These are phyloP conservation scores for Filosporella fistucella DNA, from an alignment of 495 filamentous ascomycete genomes.

Conservation along the genomic window DNA sequence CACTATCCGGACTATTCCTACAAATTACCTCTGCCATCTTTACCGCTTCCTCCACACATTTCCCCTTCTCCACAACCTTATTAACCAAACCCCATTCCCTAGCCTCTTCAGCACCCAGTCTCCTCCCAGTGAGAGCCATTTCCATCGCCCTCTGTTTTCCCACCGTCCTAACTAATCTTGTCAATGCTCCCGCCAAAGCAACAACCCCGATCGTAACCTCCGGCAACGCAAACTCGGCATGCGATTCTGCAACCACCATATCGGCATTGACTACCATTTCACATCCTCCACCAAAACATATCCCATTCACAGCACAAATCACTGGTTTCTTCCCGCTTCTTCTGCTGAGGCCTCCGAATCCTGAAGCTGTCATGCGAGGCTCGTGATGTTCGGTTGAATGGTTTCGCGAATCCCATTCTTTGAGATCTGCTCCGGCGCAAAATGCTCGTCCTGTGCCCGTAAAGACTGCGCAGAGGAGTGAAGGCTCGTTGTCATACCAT, in stretches of 20 bases:
- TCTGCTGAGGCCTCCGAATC: constrained; percentile 51
- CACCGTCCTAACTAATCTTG: constrained; percentile 57
- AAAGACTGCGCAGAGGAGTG: constrained; percentile 49
- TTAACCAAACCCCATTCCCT: constrained; percentile 69
- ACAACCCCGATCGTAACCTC: constrained; percentile 69
- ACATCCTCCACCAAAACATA: constrained; percentile 69
- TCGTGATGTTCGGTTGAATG: neutral
- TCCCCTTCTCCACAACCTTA: constrained; percentile 44
- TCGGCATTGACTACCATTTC: constrained; percentile 72
- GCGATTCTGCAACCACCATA: constrained; percentile 53
- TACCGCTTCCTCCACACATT: constrained; percentile 40
- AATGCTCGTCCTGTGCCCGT: constrained; percentile 52
- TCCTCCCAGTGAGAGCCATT: constrained; percentile 61
- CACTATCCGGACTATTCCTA: constrained; percentile 64
- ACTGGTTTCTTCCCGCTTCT: constrained; percentile 58
- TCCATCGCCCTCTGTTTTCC: constrained; percentile 68
- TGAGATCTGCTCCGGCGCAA: constrained; percentile 57
- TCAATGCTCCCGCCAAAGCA: constrained; percentile 64
- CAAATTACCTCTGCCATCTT: constrained; percentile 45
- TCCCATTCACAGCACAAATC: constrained; percentile 72
- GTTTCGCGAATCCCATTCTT: constrained; percentile 42
- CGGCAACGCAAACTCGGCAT: constrained; percentile 56
- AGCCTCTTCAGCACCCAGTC: constrained; percentile 51
- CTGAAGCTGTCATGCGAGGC: constrained; percentile 28
- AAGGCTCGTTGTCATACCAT: constrained; percentile 55